Base-by-base conservation (phyloP, 192 early-diverging fungal species). In the Geranomyces michiganensis region DNA sequence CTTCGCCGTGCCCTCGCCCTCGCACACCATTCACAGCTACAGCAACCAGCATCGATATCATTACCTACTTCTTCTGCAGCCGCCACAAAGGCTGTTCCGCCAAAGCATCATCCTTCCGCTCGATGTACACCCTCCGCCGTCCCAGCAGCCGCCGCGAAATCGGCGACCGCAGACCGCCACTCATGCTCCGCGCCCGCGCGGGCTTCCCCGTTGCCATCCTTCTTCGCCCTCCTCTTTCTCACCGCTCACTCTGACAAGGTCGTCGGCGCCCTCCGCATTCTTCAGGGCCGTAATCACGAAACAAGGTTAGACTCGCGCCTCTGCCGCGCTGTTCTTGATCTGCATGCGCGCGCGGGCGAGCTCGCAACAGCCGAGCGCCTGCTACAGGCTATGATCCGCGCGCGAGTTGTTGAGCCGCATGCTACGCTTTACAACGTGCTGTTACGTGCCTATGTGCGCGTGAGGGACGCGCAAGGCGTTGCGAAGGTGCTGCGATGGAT, bases 211-310 rank as follows among this genome's bases (percentile, higher is more conserved):
- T 8, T 32, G 3, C 58, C 58, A 19, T 60, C 58, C 17, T 60
- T 31, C 31, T 60, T 32, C 29, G 29, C 26, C 58, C 15, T 60
- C 58, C 29, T 60, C 15, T 27, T 60, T 33, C 31, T 60, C 5
- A 31, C 27, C 58, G 58, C 58, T 17, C 31, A 27, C 58, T 60
- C 58, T 9, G 58, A 60, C 31, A 4, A 6, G 15, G 58, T 60
- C 31, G 27, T 60, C 58, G 27, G 29, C 22, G 58, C 58, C 5
- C 58, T 60, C 58, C 27, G 31, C 21, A 60, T 29, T 60, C 24
- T 19, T 29, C 24, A 60, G 29, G 58, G 6, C 24, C 12, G 7
- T 17, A 33, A 55, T 24, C 2, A 26, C 8, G 15, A 6, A 60
- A 33, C 58, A 17, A 60, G 17, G 30, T 4, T 33, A 19, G 58